Conservation (phyloP, 1,284 basidiomycete species). For the Hymenochaete sp. region DNA sequence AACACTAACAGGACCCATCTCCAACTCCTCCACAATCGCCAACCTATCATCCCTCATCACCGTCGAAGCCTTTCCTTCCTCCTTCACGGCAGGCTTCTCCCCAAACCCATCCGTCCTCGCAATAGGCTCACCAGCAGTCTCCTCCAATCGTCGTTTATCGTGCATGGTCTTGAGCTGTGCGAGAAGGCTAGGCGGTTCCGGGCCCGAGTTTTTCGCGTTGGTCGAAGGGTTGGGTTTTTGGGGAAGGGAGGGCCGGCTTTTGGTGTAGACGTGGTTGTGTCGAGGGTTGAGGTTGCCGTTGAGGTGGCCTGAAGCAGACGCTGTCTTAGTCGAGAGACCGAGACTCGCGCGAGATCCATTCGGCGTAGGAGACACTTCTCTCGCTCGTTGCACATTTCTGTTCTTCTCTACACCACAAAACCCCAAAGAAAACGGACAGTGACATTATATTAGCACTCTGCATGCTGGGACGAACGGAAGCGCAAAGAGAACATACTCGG, state of each 20-base stretch:
- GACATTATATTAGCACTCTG: no score
- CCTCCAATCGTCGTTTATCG: constrained; percentile 4
- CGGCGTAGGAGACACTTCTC: constrained; percentile 7
- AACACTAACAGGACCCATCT: constrained; percentile 68
- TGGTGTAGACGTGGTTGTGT: background rate
- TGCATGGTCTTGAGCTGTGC: constrained; percentile 15
- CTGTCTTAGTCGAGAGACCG: no score
- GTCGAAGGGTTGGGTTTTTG: background rate
- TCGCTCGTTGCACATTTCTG: constrained; percentile 15
- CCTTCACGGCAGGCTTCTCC: constrained; percentile 8
- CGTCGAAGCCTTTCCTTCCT: constrained; percentile 21
- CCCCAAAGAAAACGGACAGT: no score
- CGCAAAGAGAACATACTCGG: constrained; percentile 42
- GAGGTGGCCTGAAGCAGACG: no score
- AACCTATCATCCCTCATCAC: constrained; percentile 52
- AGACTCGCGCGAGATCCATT: no score
- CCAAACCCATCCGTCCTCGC: constrained; percentile 19
- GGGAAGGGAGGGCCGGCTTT: background rate
- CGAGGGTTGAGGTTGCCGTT: background rate
- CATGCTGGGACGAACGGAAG: constrained; percentile 1
- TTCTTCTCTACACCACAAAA: constrained; percentile 10
- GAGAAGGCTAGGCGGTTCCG: constrained; percentile 13
- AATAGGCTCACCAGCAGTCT: constrained; percentile 10
- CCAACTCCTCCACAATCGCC: constrained; percentile 65
- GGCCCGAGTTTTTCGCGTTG: background rate